These are phyloP conservation scores for Clavaria fumosa DNA, from an alignment of 768 basidiomycete species.

Conservation along the genomic window DNA sequence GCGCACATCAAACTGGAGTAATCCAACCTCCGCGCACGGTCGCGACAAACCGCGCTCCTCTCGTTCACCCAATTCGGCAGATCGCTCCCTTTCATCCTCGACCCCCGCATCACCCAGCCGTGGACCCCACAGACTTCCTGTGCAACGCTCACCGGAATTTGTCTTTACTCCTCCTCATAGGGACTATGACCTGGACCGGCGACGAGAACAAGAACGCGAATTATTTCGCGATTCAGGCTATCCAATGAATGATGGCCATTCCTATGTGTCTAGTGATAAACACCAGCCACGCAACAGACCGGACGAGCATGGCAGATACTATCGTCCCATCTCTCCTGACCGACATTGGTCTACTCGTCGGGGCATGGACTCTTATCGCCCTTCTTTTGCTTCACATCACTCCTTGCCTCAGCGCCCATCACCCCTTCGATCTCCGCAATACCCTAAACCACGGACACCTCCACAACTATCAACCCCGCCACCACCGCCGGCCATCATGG, in stretches of 20 bases:
- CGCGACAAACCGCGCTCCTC: conserved; percentile 14
- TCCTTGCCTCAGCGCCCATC: conserved; percentile 9
- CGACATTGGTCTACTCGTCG: too few species aligned
- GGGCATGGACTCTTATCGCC: too few species aligned
- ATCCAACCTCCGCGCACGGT: conserved; percentile 13
- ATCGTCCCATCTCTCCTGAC: conserved; percentile 14
- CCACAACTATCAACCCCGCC: conserved; percentile 19
- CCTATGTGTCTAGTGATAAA: not conserved
- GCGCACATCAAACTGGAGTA: too few species aligned
- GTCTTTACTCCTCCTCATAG: conserved; percentile 26
- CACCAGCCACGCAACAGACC: conserved; percentile 6
- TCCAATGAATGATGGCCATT: too few species aligned
- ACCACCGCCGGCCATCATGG: conserved; percentile 25
- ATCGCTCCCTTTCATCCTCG: conserved; percentile 26
- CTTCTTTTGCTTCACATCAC: conserved; percentile 7
- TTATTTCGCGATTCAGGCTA: too few species aligned
- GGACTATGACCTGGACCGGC: conserved; percentile 20
- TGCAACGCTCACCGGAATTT: conserved; percentile 21
- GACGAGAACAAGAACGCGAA: conserved; percentile 22
- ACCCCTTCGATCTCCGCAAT: conserved; percentile 12
- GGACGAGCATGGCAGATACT: conserved; percentile 15
- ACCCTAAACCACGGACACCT: conserved; percentile 10
- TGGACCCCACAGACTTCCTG: conserved; percentile 25
- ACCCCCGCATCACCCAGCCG: conserved; percentile 21
- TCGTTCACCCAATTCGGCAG: conserved; percentile 16